Evolutionary conservation across 805 yeast genomes (phyloP).

Genomic region (Candida hungchunana): DNA sequence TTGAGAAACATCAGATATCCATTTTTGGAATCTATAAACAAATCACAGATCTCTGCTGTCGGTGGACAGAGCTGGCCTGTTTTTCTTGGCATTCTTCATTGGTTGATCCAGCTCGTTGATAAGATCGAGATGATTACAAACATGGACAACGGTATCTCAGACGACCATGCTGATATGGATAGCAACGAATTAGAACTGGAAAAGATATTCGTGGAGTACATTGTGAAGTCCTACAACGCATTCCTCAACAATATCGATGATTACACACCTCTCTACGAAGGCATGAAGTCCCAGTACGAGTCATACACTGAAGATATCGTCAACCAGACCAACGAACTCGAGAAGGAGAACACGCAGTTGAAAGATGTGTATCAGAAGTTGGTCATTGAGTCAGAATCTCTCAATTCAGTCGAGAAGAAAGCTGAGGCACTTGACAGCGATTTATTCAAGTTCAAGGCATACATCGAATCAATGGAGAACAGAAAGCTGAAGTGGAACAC

Average conservation of each 20-base stretch:
- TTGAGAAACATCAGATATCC: constrained; percentile 72
- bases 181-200: constrained; percentile 33
- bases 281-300: constrained; percentile 54
- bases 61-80: constrained; percentile 88
- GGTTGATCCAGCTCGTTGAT: constrained; percentile 63
- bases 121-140: constrained; percentile 32
- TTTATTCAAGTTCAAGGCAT: constrained; percentile 64
- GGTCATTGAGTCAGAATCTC: constrained; percentile 39
- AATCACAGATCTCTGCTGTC: constrained; percentile 84
- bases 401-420: constrained; percentile 52
- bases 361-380: constrained; percentile 37
- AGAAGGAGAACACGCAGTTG: constrained; percentile 37
- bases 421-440: constrained; percentile 66
- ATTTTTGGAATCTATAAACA: constrained; percentile 70
- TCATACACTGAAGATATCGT: constrained; percentile 46
- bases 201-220: constrained; percentile 52
- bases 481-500: constrained; percentile 62
- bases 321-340: constrained; percentile 39
- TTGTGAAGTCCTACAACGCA: constrained; percentile 61
- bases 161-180: constrained; percentile 27
- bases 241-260: constrained; percentile 65
- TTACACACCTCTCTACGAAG: constrained; percentile 47
- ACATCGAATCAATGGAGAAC: constrained; percentile 61
- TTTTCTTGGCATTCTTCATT: constrained; percentile 75
- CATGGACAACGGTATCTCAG: constrained; percentile 29